Conservation (phyloP, 2,329 filamentous ascomycete species). For the Sporothrix protearum region DNA sequence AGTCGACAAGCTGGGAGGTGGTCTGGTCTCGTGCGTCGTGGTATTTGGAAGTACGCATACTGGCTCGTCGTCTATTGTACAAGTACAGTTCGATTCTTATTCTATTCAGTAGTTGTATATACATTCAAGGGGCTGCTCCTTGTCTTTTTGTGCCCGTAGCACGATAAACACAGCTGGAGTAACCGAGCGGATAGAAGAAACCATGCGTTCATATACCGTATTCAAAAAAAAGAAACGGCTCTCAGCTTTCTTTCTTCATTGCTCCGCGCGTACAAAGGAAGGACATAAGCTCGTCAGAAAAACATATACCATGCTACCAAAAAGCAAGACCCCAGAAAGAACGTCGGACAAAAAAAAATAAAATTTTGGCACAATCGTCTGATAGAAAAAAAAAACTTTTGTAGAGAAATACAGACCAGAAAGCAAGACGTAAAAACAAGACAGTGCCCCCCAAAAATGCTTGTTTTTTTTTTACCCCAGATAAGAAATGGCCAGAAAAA, state of each 20-base stretch:
- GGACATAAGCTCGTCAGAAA: not conserved
- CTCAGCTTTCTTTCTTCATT: not conserved
- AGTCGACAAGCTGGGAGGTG: too few relatives aligned
- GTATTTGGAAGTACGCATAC: too few relatives aligned
- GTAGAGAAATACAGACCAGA: not conserved
- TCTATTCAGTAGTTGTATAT: too few relatives aligned
- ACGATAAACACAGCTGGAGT: not conserved
- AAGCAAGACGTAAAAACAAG: not conserved
- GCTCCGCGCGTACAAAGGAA: not conserved
- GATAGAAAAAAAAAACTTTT: slow-evolving; percentile 6
- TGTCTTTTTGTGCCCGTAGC: not conserved
- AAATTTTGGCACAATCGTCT: not conserved
- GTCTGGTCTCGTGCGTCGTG: too few relatives aligned
- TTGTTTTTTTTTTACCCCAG: not conserved
- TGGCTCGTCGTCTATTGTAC: not conserved
- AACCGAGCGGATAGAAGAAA: not conserved
- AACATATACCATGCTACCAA: not conserved
- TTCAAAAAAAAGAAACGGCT: not conserved
- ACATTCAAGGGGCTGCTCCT: not conserved
- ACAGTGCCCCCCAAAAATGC: not conserved
- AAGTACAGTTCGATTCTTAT: too few relatives aligned
- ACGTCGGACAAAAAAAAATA: not conserved
- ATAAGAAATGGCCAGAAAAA: not conserved
- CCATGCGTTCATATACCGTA: not conserved
- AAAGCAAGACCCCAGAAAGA: not conserved